Evolutionary conservation across 169 alveolate genomes (phyloP), one percentile per base, ranked within the genome.

Genomic region (Cryptosporidium meleagridis): DNA sequence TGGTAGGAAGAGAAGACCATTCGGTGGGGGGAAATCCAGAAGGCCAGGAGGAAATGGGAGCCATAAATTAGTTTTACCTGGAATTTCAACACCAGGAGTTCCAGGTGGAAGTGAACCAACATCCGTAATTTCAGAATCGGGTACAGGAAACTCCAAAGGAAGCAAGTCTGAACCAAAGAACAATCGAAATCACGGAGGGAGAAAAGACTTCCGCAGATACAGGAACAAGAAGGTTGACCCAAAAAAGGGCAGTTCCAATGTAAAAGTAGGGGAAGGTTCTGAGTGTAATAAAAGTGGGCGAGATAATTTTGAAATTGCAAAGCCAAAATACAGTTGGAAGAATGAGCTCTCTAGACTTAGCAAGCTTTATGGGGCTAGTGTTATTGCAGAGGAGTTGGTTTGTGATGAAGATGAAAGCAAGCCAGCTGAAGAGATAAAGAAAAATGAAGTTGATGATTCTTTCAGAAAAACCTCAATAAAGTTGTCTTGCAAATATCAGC

Each of bases 241-340:
- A n/a, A 48, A 12, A 14, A 48, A 3, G 14, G 55, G 18, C 8
- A 3, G 1, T 48, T 48, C 55, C 55, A 59, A 21, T 12, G 69
- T n/a, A 26, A 59, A 21, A 9, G 37, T 21, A 59, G 10, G 68
- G 31, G 68, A 0, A 10, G 21, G 18, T 21, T 26, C 31, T 59
- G 69, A 18, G 3, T 12, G 0, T 39, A 31, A 21, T 18, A 23
- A 59, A 59, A 59, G 9, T 14, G 12, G 23, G 18, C 69, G 31
- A 59, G 31, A 23, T 48, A 48, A 48, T 48, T 55, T 55, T 5
- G 12, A 23, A 37, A 0, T 12, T 1, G 10, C 26, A 1, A 29
- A n/a, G 10, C 48, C 72, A 10, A 65, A 14, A 2, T 65, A 65
- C 26, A 65, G 72, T 29, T 80, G 87, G 87, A 12, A 8, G 14